phyloP scores from a whole-genome alignment of 495 filamentous ascomycete genomes.

The Pseudotulostoma volvatum region DNA sequence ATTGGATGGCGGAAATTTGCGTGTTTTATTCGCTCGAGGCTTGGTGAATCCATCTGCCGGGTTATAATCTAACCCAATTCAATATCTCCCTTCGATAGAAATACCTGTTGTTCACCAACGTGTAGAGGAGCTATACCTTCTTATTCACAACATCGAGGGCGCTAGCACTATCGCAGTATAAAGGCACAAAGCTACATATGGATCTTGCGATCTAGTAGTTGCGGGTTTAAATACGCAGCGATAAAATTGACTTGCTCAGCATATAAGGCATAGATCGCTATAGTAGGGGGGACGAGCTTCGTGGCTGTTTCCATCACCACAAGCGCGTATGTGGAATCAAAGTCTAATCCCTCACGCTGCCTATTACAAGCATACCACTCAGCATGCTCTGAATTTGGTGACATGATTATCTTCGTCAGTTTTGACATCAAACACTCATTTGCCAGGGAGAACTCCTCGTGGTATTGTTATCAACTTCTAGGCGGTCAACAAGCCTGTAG shows the following conservation, averaged over 20 bases:
- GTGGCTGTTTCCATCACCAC: background rate
- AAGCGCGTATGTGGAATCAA: background rate
- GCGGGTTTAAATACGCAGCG: background rate
- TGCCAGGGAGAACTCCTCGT: constrained; percentile 1
- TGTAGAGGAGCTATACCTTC: too few species aligned
- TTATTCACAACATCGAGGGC: too few species aligned
- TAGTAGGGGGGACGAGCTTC: background rate
- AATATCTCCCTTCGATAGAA: too few species aligned
- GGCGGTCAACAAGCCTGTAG: background rate
- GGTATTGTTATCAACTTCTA: background rate
- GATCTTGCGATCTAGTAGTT: background rate
- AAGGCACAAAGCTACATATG: background rate
- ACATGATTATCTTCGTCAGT: background rate
- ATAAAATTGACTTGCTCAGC: background rate
- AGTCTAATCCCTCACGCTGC: background rate
- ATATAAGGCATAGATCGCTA: background rate
- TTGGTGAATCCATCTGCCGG: background rate
- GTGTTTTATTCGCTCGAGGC: too few species aligned
- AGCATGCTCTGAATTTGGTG: background rate
- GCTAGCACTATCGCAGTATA: too few species aligned
- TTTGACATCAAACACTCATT: constrained; percentile 2
- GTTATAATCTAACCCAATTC: too few species aligned
- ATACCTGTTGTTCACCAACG: too few species aligned
- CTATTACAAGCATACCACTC: constrained; percentile 1
- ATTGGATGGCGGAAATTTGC: too few species aligned